Evolutionary conservation across 176 grass and related monocot species (phyloP).

Genomic region (Oryza meridionalis): DNA sequence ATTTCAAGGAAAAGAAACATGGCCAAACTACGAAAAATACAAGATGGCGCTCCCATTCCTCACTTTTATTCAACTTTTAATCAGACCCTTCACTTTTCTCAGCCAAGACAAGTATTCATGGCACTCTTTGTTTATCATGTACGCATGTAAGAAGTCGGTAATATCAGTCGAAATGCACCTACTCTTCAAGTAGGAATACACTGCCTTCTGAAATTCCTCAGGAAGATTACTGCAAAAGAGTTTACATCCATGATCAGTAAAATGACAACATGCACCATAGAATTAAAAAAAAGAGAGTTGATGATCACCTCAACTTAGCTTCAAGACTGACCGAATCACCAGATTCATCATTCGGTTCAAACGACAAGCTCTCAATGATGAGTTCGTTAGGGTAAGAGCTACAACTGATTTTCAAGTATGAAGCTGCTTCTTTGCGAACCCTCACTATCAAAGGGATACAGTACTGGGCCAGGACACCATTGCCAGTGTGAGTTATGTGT

Average conservation of each 20-base stretch:
- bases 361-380: slow-evolving; percentile 33
- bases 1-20: neutral
- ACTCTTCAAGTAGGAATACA: slow-evolving; percentile 41
- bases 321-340: slow-evolving; percentile 25
- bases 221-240: slow-evolving; percentile 44
- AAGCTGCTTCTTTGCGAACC: slow-evolving; percentile 28
- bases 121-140: slow-evolving; percentile 60
- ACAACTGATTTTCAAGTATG: slow-evolving; percentile 48
- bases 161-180: slow-evolving; percentile 43
- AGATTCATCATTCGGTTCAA: slow-evolving; percentile 8
- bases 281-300: neutral
- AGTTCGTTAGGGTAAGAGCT: slow-evolving; percentile 41
- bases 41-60: neutral
- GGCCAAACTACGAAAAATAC: neutral
- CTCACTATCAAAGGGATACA: slow-evolving; percentile 39
- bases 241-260: slow-evolving; percentile 13
- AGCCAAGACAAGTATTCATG: slow-evolving; percentile 54
- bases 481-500: neutral
- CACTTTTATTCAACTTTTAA: slow-evolving; percentile 29
- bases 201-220: slow-evolving; percentile 39
- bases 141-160: slow-evolving; percentile 43
- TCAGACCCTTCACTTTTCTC: slow-evolving; percentile 44
- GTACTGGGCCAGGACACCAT: neutral
- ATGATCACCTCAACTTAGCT: slow-evolving; percentile 34
- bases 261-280: neutral